Conservation (phyloP, 352 stramenopile genomes). For the Thalassiosira livingstoniorum region DNA sequence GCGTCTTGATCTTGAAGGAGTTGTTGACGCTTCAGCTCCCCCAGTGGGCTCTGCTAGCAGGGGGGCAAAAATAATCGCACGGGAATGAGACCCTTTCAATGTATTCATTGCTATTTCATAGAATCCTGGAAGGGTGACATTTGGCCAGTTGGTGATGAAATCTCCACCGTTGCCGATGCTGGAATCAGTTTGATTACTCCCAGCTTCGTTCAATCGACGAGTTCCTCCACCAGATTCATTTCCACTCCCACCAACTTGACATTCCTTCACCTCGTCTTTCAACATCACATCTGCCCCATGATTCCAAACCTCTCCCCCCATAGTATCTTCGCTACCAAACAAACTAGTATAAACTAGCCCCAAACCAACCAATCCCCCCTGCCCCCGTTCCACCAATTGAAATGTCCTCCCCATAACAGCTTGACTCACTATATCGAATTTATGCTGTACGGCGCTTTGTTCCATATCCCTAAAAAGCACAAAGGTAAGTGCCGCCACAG, state of each 20-base stretch:
- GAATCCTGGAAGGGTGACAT: slow-evolving; percentile 33
- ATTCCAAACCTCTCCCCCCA: not conserved
- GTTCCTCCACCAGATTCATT: no score
- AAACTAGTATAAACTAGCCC: slow-evolving; percentile 15
- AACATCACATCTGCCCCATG: slow-evolving; percentile 26
- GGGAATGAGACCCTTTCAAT: not conserved
- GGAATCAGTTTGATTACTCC: no score
- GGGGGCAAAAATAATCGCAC: slow-evolving; percentile 5
- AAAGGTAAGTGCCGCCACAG: slow-evolving; percentile 28
- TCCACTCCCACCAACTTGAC: no score
- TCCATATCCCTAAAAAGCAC: slow-evolving; percentile 19
- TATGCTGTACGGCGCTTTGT: not conserved
- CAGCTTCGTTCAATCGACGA: not conserved
- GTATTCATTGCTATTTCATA: slow-evolving; percentile 2
- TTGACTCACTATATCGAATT: slow-evolving; percentile 8
- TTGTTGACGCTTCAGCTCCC: no score
- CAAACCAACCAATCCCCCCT: not conserved
- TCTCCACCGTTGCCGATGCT: not conserved
- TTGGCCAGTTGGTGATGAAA: slow-evolving; percentile 24
- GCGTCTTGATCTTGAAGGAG: not conserved
- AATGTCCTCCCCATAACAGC: slow-evolving; percentile 1
- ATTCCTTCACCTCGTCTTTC: not conserved
- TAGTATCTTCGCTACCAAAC: slow-evolving; percentile 9
- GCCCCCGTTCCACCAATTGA: slow-evolving; percentile 9
- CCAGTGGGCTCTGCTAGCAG: no score